Evolutionary conservation across 805 yeast species (phyloP), one percentile per base, ranked within the genome.

Genomic region (Starmerella apis): DNA sequence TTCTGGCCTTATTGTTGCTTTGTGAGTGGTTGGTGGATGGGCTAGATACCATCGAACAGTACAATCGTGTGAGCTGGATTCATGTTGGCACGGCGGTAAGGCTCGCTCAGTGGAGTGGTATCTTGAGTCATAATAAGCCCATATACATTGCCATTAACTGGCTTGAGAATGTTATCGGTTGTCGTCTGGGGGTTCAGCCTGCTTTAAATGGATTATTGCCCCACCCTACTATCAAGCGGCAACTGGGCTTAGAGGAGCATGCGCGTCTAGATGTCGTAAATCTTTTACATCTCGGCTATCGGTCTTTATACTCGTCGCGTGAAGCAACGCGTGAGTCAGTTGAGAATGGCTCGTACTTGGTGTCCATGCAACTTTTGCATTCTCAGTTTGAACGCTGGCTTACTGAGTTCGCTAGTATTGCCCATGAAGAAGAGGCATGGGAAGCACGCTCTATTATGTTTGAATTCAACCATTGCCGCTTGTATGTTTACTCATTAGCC

Each of bases 21-120:
- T 84, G 95, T 0, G 96, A 90, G 64, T 88, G 97, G 97, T 86
- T 42, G 5, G 23, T 43, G 18, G 50, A 45, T n/a, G 35, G 25
- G 2, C 19, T 9, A 13, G 19, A 20, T 16, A 18, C 43, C 1
- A 35, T 51, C 19, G 55, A 52, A 9, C 47, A 37, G 14, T 47
- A 53, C 33, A 51, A 51, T 63, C 73, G 95, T 35, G 83, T 86
- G 87, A 83, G 94, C 0, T 88, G 95, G 90, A 83, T 87, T 92
- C 74, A 86, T 53, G 80, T 86, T 43, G 96, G 96, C 2, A 79
- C 85, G 1, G 88, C 94, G 0, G 82, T 86, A 1, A 71, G 96
- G 50, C 67, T 88, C 37, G 92, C 95, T 3, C 94, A 86, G 62
- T 92, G 83, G 63, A 79, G 83, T 77, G 86, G 86, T 3, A 76